These are phyloP conservation scores for Trifolium subterraneum DNA, from an alignment of 306 rosid genomes.

Conservation along the genomic window DNA sequence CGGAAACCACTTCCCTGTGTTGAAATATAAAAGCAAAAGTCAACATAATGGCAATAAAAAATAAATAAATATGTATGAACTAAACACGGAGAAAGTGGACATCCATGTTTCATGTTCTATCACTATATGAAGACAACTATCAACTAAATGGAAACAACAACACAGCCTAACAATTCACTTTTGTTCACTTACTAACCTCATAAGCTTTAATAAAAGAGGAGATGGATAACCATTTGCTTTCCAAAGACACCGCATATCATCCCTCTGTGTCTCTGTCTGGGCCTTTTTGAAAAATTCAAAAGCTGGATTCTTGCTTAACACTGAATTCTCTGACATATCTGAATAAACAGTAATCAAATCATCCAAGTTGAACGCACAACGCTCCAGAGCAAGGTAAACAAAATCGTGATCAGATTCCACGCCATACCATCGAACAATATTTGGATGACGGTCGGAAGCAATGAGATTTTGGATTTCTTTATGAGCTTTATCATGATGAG, in stretches of 20 bases:
- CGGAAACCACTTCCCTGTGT: constrained; percentile 74
- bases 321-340: constrained; percentile 36
- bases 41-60: constrained; percentile 13
- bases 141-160: constrained; percentile 36
- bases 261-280: constrained; percentile 46
- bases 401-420: constrained; percentile 84
- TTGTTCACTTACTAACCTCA: constrained; percentile 66
- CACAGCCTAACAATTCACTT: neutral
- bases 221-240: constrained; percentile 64
- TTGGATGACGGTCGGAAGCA: constrained; percentile 82
- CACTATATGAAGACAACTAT: constrained; percentile 20
- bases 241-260: constrained; percentile 53
- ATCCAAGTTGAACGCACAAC: constrained; percentile 72
- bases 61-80: neutral
- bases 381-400: constrained; percentile 79
- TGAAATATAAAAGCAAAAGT: constrained; percentile 36
- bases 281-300: constrained; percentile 34
- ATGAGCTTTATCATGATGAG: constrained; percentile 74
- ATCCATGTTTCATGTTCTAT: constrained; percentile 25
- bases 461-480: constrained; percentile 84
- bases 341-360: constrained; percentile 61
- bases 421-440: constrained; percentile 86
- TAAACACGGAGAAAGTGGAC: constrained; percentile 8
- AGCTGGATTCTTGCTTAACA: constrained; percentile 40
- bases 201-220: constrained; percentile 58